Conservation (phyloP, 108 stramenopile genomes). For the Asterionellopsis glacialis region DNA sequence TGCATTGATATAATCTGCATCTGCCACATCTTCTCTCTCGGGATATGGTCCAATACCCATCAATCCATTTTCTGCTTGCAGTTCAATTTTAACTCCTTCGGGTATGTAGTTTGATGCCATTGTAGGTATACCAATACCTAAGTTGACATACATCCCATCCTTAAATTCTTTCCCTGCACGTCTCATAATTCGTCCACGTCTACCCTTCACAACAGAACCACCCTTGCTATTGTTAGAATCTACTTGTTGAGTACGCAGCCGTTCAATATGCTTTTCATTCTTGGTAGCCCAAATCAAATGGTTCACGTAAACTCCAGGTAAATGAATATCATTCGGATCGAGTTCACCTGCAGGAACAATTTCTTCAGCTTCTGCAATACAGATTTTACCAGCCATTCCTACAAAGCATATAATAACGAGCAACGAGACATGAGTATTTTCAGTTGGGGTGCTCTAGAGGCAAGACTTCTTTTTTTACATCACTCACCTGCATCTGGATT, state of each 20-base stretch:
- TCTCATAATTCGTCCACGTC: slow-evolving; percentile 75
- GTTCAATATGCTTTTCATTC: slow-evolving; percentile 89
- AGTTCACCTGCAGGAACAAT: slow-evolving; percentile 85
- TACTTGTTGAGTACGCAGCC: slow-evolving; percentile 54
- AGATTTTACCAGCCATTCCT: slow-evolving; percentile 80
- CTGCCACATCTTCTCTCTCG: slow-evolving; percentile 47
- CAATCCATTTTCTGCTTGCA: slow-evolving; percentile 92
- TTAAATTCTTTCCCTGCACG: slow-evolving; percentile 89
- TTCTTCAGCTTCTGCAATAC: slow-evolving; percentile 87
- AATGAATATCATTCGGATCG: slow-evolving; percentile 84
- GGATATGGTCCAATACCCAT: slow-evolving; percentile 90
- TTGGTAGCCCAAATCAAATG: slow-evolving; percentile 68
- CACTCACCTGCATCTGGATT: slow-evolving; percentile 92
- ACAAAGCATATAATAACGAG: no score
- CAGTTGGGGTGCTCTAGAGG: no score
- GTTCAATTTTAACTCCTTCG: slow-evolving; percentile 78
- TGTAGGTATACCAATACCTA: slow-evolving; percentile 88
- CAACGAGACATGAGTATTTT: no score
- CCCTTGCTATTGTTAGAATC: slow-evolving; percentile 27
- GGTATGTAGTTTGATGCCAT: slow-evolving; percentile 85
- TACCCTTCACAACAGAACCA: slow-evolving; percentile 47
- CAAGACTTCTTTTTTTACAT: no score
- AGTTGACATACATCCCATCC: slow-evolving; percentile 94
- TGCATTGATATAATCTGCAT: slow-evolving; percentile 90
- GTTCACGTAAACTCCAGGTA: slow-evolving; percentile 88